Base-by-base conservation (phyloP, 2,329 filamentous ascomycete genomes). In the Aspergillus ibericus region DNA sequence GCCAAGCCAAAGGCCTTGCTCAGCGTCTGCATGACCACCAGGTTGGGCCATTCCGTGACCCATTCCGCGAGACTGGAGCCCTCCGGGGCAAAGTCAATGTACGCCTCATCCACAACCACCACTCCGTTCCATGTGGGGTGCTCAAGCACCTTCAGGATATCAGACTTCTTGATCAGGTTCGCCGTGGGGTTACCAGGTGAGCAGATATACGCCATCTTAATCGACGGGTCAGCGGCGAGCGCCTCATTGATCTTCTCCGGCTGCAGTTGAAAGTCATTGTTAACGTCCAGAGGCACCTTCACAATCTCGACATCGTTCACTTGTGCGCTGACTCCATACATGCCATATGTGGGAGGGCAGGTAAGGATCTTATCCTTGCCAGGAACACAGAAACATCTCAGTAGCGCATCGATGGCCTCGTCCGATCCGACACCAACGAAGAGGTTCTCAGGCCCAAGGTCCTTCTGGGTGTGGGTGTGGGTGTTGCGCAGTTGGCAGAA, bases 11-110 rank as follows among this genome's bases (percentile, higher is more conserved):
- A 99, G 0, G 92, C 95, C 76, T 99, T 99, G 69, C 91, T 96
- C n/a, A 98, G 83, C 1, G 95, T 99, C 81, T 99, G 95, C 91
- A 98, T 92, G 58, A 99, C 93, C 16, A 97, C 92, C 25, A 99
- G 82, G 75, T 99, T 99, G 52, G 93, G 93, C 86, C 91, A 96
- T 70, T 96, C 92, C 35, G 85, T 82, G 1, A 96, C 93, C 89
- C 91, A 96, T 76, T 96, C 91, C 25, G 95, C 93, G 25, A 98
- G 83, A 65, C 90, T 96, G 42, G 90, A 83, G 25, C 85, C 87
- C 49, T 89, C 87, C 5, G 87, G 86, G 6, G 93, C 89, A 71
- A 98, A 99, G 78, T 99, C 95, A 68, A 99, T 87, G 77, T 99
- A 99, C 16, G 95, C 95, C 78, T 99, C 95, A 75, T 99, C 95